Conservation (phyloP, 2,329 filamentous ascomycete species). For the Malbranchea zuffiana region DNA sequence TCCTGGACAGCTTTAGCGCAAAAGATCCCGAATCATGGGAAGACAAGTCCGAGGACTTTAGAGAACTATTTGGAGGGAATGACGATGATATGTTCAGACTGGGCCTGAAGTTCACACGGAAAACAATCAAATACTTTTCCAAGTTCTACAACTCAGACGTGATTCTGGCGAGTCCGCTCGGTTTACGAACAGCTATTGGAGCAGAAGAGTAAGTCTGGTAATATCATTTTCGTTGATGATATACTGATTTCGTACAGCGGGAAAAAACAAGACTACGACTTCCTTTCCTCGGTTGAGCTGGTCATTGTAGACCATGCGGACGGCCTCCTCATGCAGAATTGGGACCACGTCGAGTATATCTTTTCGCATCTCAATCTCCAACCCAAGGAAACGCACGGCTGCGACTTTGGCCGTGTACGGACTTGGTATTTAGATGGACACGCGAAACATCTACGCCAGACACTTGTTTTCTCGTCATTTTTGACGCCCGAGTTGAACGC, state of each 20-base stretch:
- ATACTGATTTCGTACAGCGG: conserved; percentile 27
- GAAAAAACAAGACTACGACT: conserved; percentile 70
- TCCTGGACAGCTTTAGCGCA: conserved; percentile 69
- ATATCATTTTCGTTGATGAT: conserved; percentile 23
- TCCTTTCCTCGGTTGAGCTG: conserved; percentile 85
- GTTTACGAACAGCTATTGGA: conserved; percentile 81
- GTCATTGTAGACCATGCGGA: conserved; percentile 86
- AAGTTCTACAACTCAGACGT: conserved; percentile 96
- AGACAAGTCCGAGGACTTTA: conserved; percentile 75
- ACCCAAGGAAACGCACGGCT: conserved; percentile 79
- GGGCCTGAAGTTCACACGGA: conserved; percentile 93
- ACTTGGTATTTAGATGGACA: conserved; percentile 88
- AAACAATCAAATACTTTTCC: conserved; percentile 87
- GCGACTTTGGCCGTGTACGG: conserved; percentile 83
- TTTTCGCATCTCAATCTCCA: conserved; percentile 86
- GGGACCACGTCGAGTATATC: conserved; percentile 89
- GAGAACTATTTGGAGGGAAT: conserved; percentile 82
- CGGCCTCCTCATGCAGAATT: conserved; percentile 93
- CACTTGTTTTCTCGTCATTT: conserved; percentile 68
- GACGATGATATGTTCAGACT: conserved; percentile 95
- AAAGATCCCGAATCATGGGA: conserved; percentile 57
- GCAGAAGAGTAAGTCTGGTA: conserved; percentile 49
- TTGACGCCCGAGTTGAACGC: conserved; percentile 80
- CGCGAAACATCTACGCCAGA: conserved; percentile 72
- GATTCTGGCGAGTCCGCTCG: conserved; percentile 80